phyloP scores from a whole-genome alignment of 139 green algal species.

The Chlamydomonas schloesseri region DNA sequence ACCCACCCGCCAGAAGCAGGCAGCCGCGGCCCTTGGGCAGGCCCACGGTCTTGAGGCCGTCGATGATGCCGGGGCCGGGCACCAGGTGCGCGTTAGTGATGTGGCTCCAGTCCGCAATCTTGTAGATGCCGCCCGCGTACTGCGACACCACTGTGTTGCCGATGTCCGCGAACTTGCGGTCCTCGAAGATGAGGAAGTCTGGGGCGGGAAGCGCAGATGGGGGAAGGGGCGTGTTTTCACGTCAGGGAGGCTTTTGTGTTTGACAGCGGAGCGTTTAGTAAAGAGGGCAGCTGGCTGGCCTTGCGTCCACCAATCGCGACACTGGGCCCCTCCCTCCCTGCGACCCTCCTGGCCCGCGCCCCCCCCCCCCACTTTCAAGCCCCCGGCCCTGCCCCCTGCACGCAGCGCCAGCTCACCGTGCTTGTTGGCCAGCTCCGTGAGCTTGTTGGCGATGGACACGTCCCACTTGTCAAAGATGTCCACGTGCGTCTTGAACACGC shows the following conservation, averaged over 20 bases:
- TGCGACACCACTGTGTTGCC: slow-evolving; percentile 98
- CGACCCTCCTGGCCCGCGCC: too few relatives aligned
- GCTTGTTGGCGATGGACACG: slow-evolving; percentile 48
- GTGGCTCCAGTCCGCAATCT: slow-evolving; percentile 94
- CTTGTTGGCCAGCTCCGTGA: slow-evolving; percentile 82
- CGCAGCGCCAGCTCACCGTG: slow-evolving; percentile 74
- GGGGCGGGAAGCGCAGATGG: too few relatives aligned
- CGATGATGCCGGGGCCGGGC: slow-evolving; percentile 95
- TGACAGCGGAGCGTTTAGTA: too few relatives aligned
- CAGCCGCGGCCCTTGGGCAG: slow-evolving; percentile 66
- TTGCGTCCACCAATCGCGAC: too few relatives aligned
- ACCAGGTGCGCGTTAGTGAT: slow-evolving; percentile 99
- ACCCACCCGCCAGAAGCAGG: slow-evolving; percentile 66
- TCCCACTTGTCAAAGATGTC: slow-evolving; percentile 90
- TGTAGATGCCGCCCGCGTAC: slow-evolving; percentile 77
- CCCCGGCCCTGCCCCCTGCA: too few relatives aligned
- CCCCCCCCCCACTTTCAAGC: too few relatives aligned
- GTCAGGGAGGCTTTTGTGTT: too few relatives aligned
- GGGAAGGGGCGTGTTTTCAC: background rate
- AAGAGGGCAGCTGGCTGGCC: too few relatives aligned
- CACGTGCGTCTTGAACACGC: slow-evolving; percentile 98
- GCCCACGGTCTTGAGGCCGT: slow-evolving; percentile 92
- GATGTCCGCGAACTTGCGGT: slow-evolving; percentile 99
- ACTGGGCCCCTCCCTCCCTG: too few relatives aligned
- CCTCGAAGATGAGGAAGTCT: slow-evolving; percentile 99